Evolutionary conservation across 441 rosid species (phyloP).

Genomic region (Viola pubescens): DNA sequence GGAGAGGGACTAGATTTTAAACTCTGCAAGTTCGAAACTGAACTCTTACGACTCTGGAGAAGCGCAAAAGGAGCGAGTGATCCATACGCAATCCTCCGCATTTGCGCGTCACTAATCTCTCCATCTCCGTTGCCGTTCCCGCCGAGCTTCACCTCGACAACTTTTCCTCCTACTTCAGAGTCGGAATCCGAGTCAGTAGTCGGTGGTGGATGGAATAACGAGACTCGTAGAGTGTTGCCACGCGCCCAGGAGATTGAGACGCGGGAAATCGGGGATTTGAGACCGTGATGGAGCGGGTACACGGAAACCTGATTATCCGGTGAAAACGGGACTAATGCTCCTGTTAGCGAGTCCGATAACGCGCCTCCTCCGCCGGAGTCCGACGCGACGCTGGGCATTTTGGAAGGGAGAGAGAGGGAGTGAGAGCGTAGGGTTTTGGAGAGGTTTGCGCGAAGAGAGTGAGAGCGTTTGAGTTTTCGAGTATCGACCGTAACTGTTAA

Average conservation of each 20-base stretch:
- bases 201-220: conserved; percentile 33
- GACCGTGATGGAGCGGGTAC: conserved; percentile 57
- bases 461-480: not conserved
- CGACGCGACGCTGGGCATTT: conserved; percentile 47
- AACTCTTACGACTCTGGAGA: conserved; percentile 73
- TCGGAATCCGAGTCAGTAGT: conserved; percentile 15
- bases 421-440: conserved; percentile 26
- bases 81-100: conserved; percentile 81
- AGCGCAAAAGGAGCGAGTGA: conserved; percentile 87
- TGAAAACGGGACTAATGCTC: conserved; percentile 38
- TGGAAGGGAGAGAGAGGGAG: conserved; percentile 6
- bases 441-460: conserved; percentile 16
- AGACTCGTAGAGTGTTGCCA: conserved; percentile 77
- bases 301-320: conserved; percentile 30
- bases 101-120: conserved; percentile 52
- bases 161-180: conserved; percentile 50
- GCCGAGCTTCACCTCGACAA: conserved; percentile 60
- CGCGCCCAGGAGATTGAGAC: conserved; percentile 79
- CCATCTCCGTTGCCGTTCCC: conserved; percentile 43
- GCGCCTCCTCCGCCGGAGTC: conserved; percentile 21
- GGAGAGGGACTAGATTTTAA: conserved; percentile 48
- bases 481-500: too few relatives aligned
- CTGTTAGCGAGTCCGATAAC: conserved; percentile 8
- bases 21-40: conserved; percentile 45
- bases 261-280: conserved; percentile 57